These are phyloP conservation scores for Avena eriantha DNA, from an alignment of 176 grass and related monocot genomes.

Conservation along the genomic window DNA sequence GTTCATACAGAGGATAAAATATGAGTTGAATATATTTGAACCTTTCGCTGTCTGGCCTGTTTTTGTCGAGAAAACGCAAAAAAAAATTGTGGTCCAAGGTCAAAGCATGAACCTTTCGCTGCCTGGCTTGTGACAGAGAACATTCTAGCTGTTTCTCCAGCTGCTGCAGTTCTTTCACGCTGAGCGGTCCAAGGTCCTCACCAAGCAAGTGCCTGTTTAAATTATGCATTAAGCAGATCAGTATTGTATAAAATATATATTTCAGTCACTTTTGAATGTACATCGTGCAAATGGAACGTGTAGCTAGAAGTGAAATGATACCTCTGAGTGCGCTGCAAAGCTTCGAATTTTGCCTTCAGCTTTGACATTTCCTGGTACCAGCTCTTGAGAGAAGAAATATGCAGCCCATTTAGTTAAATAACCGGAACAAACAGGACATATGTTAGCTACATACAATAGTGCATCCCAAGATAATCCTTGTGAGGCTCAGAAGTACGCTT, in stretches of 20 bases:
- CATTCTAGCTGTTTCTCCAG: conserved; percentile 92
- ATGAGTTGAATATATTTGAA: conserved; percentile 12
- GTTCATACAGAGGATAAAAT: background rate
- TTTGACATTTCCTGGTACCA: conserved; percentile 98
- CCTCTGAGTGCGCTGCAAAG: conserved; percentile 91
- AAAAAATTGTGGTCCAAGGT: too few species aligned
- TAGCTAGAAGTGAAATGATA: conserved; percentile 38
- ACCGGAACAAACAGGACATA: background rate
- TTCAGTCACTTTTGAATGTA: background rate
- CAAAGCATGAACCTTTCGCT: conserved; percentile 66
- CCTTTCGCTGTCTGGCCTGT: conserved; percentile 78
- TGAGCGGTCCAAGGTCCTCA: conserved; percentile 92
- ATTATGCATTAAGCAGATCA: background rate
- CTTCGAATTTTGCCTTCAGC: conserved; percentile 84
- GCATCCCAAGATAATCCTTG: background rate
- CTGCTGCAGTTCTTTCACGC: conserved; percentile 92
- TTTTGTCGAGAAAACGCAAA: too few species aligned
- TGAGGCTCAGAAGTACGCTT: background rate
- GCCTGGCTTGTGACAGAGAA: conserved; percentile 79
- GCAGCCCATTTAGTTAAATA: conserved; percentile 7
- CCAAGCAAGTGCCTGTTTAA: conserved; percentile 87
- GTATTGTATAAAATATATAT: background rate
- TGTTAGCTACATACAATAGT: background rate
- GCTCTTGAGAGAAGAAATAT: conserved; percentile 51
- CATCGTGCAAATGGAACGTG: background rate